These are phyloP conservation scores for Leishmania aethiopica DNA, from an alignment of 208 protist species.

Conservation along the genomic window DNA sequence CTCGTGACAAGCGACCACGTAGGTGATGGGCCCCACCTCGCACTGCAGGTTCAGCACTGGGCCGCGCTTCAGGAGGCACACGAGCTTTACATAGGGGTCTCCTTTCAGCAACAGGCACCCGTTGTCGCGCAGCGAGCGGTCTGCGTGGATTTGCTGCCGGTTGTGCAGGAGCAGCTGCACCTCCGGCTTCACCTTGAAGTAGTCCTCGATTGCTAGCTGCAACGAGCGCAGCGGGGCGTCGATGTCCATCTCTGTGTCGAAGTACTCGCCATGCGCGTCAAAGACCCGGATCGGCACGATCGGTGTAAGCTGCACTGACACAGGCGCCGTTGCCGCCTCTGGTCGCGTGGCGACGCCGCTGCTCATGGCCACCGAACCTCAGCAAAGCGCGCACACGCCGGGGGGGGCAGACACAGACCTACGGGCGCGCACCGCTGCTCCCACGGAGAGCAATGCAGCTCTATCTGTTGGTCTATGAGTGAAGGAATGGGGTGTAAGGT, in stretches of 20 bases:
- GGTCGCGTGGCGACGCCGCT: neutral
- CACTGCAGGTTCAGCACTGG: conserved; percentile 73
- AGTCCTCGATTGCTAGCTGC: conserved; percentile 84
- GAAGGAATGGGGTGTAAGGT: neutral
- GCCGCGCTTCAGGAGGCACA: conserved; percentile 69
- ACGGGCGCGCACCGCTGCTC: neutral
- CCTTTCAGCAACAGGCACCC: conserved; percentile 86
- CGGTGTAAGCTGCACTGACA: conserved; percentile 69
- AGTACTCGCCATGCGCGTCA: conserved; percentile 75
- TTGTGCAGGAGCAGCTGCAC: conserved; percentile 85
- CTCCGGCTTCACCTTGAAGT: conserved; percentile 79
- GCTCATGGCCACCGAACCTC: neutral
- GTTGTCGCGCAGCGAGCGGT: conserved; percentile 66
- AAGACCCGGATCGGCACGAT: conserved; percentile 79
- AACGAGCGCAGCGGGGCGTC: conserved; percentile 69
- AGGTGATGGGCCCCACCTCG: conserved; percentile 31
- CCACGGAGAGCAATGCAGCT: neutral
- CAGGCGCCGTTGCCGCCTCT: conserved; percentile 7
- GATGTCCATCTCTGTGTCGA: conserved; percentile 83
- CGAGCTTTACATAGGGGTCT: conserved; percentile 83
- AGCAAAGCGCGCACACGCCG: neutral
- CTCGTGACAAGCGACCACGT: conserved; percentile 62
- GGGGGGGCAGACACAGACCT: neutral
- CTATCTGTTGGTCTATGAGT: neutral
- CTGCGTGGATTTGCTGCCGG: conserved; percentile 64